Evolutionary conservation across 306 rosid species (phyloP).

Genomic region (Hippophae tibetana): DNA sequence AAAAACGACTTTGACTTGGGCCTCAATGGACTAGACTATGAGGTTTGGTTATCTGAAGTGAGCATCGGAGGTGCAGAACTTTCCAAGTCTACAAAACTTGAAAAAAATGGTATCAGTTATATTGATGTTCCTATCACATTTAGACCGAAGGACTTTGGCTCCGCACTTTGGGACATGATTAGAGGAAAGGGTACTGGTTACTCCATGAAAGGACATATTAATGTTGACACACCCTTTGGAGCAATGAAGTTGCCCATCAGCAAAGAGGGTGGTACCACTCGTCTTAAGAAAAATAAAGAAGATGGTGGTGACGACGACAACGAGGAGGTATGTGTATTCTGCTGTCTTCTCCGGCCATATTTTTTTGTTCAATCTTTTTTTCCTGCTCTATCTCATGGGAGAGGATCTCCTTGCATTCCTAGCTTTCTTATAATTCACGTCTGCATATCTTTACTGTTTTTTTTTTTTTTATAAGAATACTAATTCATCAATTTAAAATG

Average conservation of each 20-base stretch:
- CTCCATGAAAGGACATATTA: conserved; percentile 58
- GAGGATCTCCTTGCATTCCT: not conserved
- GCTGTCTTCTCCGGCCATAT: not conserved
- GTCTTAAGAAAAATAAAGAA: conserved; percentile 67
- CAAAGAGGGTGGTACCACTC: conserved; percentile 92
- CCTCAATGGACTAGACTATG: conserved; percentile 63
- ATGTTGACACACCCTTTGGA: conserved; percentile 92
- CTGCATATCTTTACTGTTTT: no score
- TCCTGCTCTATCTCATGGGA: not conserved
- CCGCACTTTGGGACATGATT: conserved; percentile 95
- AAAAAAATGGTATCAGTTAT: conserved; percentile 43
- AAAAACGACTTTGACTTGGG: conserved; percentile 85
- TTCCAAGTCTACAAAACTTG: conserved; percentile 51
- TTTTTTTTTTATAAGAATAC: no score
- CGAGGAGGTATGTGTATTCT: conserved; percentile 46
- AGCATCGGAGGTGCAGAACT: conserved; percentile 75
- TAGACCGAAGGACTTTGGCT: conserved; percentile 88
- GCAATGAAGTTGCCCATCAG: conserved; percentile 79
- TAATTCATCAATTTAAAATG: no score
- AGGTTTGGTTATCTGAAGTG: conserved; percentile 73
- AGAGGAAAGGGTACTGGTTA: conserved; percentile 92
- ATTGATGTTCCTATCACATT: conserved; percentile 75
- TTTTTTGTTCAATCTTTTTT: not conserved
- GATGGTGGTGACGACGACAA: conserved; percentile 47
- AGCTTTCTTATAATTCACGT: no score